A percentile compares a stretch with the other conserved stretches of the same genome.
phyloP scores from a whole-genome alignment of 2,329 filamentous ascomycete genomes.

The Nakataea oryzae region DNA sequence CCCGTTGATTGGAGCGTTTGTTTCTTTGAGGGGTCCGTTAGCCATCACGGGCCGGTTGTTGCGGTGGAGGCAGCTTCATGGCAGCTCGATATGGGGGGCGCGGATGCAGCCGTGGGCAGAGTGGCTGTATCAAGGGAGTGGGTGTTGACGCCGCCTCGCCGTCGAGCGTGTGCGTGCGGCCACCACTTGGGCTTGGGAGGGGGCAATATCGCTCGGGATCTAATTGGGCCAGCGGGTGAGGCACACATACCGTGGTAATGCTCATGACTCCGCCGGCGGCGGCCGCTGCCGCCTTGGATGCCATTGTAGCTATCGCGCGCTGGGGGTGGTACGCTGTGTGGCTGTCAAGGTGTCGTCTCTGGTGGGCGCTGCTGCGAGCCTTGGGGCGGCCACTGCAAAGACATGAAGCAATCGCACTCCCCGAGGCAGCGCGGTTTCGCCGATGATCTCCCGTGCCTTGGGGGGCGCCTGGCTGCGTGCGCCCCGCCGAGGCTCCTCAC shows the following conservation, averaged over 20 bases:
- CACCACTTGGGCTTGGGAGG: too few species aligned
- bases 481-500: too few species aligned
- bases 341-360: constrained; percentile 7
- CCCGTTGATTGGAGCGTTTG: constrained; percentile 87
- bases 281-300: constrained; percentile 48
- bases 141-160: too few species aligned
- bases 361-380: not conserved
- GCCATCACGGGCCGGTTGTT: not conserved
- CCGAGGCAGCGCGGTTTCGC: too few species aligned
- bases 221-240: constrained; percentile 4
- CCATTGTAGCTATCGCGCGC: constrained; percentile 32
- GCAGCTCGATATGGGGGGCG: not conserved
- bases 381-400: not conserved
- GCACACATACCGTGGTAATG: constrained; percentile 44
- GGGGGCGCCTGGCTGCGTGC: too few species aligned
- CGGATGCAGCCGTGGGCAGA: not conserved
- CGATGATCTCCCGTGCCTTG: too few species aligned
- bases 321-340: constrained; percentile 12
- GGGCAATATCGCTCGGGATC: too few species aligned
- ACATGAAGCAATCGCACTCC: not conserved
- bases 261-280: constrained; percentile 42
- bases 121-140: too few species aligned
- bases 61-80: not conserved
- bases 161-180: not conserved
- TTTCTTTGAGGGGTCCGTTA: constrained; percentile 52